Evolutionary conservation across 1,284 basidiomycete species (phyloP).

Genomic region (Trametes sp.): DNA sequence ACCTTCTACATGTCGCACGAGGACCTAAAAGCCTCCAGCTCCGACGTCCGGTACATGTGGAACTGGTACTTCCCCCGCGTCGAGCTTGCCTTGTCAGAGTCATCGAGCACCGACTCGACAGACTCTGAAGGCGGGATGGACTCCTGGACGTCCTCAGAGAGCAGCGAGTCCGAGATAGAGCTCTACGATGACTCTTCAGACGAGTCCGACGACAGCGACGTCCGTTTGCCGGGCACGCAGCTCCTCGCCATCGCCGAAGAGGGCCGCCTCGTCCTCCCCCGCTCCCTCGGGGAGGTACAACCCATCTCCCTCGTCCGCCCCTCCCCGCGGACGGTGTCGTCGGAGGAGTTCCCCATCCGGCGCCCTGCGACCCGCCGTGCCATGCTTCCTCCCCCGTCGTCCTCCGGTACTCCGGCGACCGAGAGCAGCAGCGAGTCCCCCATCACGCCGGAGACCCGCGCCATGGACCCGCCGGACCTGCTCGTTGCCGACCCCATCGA

Average conservation of each 20-base stretch:
- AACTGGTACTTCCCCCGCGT: constrained; percentile 14
- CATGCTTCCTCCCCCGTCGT: constrained; percentile 9
- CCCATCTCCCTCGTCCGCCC: not conserved
- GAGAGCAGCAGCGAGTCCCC: constrained; percentile 19
- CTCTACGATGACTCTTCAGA: constrained; percentile 7
- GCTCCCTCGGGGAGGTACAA: not conserved
- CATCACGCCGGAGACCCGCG: constrained; percentile 35
- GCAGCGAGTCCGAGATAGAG: constrained; percentile 12
- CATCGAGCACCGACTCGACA: constrained; percentile 9
- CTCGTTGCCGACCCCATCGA: constrained; percentile 25
- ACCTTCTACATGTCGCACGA: constrained; percentile 40
- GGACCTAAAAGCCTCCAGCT: constrained; percentile 25
- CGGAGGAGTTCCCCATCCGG: constrained; percentile 28
- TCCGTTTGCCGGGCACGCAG: not conserved
- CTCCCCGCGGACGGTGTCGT: constrained; percentile 2
- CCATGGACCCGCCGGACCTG: constrained; percentile 23
- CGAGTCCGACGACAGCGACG: not conserved
- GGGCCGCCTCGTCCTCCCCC: constrained; percentile 3
- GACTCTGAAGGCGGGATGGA: constrained; percentile 19
- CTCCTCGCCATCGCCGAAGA: constrained; percentile 1
- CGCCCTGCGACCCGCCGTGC: constrained; percentile 14
- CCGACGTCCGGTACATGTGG: constrained; percentile 19
- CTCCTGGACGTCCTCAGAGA: constrained; percentile 22
- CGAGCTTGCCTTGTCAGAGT: not conserved
- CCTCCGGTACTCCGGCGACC: not conserved